A percentile compares a stretch with the other conserved stretches of the same genome.
phyloP scores from a whole-genome alignment of 2,329 filamentous ascomycete species.

The Aquanectria penicillioides region DNA sequence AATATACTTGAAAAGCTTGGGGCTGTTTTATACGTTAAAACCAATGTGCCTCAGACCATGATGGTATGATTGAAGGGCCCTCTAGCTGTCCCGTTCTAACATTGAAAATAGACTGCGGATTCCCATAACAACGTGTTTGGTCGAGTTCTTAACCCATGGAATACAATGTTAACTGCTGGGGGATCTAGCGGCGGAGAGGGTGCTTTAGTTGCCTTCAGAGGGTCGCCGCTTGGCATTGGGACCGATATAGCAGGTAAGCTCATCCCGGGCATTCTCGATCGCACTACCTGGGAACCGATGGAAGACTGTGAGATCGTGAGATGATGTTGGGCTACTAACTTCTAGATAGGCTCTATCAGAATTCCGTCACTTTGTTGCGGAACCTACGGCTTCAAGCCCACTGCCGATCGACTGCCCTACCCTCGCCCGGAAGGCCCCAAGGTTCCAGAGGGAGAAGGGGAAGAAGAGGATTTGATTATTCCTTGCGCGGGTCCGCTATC shows the following conservation, averaged over 20 bases:
- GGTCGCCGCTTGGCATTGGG: conserved; percentile 46
- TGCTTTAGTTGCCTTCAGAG: conserved; percentile 46
- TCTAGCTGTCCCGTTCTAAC: not conserved
- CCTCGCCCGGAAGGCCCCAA: no score
- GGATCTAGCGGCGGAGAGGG: conserved; percentile 67
- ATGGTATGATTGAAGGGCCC: conserved; percentile 10
- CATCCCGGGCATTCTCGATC: not conserved
- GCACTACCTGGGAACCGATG: not conserved
- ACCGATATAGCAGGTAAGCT: conserved; percentile 44
- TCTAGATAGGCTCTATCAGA: conserved; percentile 34
- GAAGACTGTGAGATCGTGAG: rapidly evolving
- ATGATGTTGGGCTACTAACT: not conserved
- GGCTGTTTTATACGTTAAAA: conserved; percentile 25
- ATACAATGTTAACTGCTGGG: conserved; percentile 65
- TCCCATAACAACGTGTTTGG: conserved; percentile 62
- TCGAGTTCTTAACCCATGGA: conserved; percentile 66
- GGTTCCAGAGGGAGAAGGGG: no score
- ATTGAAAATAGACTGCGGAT: conserved; percentile 1
- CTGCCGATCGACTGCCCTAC: conserved; percentile 17
- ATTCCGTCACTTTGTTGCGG: conserved; percentile 39
- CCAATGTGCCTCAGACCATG: conserved; percentile 25
- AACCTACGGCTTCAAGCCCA: conserved; percentile 25
- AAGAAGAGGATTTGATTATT: not conserved
- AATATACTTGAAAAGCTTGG: conserved; percentile 19
- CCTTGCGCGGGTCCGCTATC: conserved; percentile 19